Percentiles rank a stretch among this genome's conserved stretches.
phyloP scores from a whole-genome alignment of 129 eudicot species.

The Chrysanthemum seticuspe region DNA sequence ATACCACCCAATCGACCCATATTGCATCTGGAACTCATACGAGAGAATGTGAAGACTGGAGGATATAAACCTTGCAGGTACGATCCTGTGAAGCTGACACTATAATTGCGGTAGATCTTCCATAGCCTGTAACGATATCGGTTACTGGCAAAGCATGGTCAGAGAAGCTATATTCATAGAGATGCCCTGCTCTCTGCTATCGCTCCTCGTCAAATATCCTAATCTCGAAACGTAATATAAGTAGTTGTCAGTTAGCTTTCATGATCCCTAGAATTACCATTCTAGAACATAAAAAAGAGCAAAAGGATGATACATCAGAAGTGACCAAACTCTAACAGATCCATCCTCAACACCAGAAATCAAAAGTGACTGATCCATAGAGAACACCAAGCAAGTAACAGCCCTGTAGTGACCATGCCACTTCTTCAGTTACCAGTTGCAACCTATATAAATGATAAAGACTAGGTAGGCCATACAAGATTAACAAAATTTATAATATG shows the following conservation, averaged over 20 bases:
- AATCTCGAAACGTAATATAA: not conserved
- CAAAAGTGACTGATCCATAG: constrained; percentile 70
- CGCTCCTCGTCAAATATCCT: constrained; percentile 80
- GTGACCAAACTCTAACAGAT: constrained; percentile 87
- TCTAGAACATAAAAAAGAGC: not conserved
- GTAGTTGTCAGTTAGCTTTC: not conserved
- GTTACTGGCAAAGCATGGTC: constrained; percentile 82
- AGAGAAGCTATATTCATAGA: constrained; percentile 75
- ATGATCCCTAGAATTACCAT: not conserved
- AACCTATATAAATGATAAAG: constrained; percentile 38
- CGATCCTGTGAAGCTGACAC: constrained; percentile 87
- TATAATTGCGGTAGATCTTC: constrained; percentile 81
- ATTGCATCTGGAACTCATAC: too few species aligned
- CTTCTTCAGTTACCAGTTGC: constrained; percentile 79
- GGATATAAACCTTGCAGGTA: constrained; percentile 76
- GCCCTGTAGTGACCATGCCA: constrained; percentile 94
- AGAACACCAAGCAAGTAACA: constrained; percentile 69
- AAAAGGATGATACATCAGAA: constrained; percentile 51
- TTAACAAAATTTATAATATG: too few species aligned
- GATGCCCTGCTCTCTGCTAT: constrained; percentile 60
- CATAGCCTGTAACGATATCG: constrained; percentile 67
- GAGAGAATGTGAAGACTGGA: not conserved
- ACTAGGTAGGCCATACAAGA: not conserved
- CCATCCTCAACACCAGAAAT: constrained; percentile 97
- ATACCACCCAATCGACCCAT: too few species aligned